Conservation (phyloP, 352 stramenopile genomes). For the Phytopythium helicoides region DNA sequence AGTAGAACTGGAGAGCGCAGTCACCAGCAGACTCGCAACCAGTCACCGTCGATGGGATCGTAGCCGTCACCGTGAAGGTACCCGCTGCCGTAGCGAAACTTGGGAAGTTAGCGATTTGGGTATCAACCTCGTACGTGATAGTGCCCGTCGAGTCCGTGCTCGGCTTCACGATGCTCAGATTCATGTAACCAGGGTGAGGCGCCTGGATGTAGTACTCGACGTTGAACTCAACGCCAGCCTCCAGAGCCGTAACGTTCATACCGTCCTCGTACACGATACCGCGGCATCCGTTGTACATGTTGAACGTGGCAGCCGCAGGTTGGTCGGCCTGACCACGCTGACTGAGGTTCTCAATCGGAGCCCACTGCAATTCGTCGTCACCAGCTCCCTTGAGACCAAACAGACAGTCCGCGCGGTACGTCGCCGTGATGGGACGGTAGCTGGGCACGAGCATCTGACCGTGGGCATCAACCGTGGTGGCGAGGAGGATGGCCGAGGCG, state of each 20-base stretch:
- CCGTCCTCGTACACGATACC: slow-evolving; percentile 48
- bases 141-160: slow-evolving; percentile 28
- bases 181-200: slow-evolving; percentile 46
- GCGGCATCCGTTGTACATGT: slow-evolving; percentile 60
- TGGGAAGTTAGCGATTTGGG: slow-evolving; percentile 27
- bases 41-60: slow-evolving; percentile 39
- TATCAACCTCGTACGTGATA: slow-evolving; percentile 41
- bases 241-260: slow-evolving; percentile 43
- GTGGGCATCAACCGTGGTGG: slow-evolving; percentile 22
- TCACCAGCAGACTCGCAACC: slow-evolving; percentile 37
- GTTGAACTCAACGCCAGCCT: slow-evolving; percentile 35
- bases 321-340: slow-evolving; percentile 44
- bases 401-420: slow-evolving; percentile 38
- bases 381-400: slow-evolving; percentile 41
- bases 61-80: slow-evolving; percentile 18
- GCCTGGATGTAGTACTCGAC: slow-evolving; percentile 57
- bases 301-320: slow-evolving; percentile 39
- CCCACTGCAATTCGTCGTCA: slow-evolving; percentile 45
- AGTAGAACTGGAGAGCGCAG: slow-evolving; percentile 62
- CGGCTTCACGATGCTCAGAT: slow-evolving; percentile 56
- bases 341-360: slow-evolving; percentile 52
- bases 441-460: slow-evolving; percentile 32
- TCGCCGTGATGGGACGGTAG: slow-evolving; percentile 33
- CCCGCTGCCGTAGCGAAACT: slow-evolving; percentile 27
- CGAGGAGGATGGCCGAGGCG: slow-evolving; percentile 16